A percentile compares a stretch with the other conserved stretches of the same genome.
Evolutionary conservation across 2,329 filamentous ascomycete species (phyloP).

Genomic region (Sordariomycetes sp.): DNA sequence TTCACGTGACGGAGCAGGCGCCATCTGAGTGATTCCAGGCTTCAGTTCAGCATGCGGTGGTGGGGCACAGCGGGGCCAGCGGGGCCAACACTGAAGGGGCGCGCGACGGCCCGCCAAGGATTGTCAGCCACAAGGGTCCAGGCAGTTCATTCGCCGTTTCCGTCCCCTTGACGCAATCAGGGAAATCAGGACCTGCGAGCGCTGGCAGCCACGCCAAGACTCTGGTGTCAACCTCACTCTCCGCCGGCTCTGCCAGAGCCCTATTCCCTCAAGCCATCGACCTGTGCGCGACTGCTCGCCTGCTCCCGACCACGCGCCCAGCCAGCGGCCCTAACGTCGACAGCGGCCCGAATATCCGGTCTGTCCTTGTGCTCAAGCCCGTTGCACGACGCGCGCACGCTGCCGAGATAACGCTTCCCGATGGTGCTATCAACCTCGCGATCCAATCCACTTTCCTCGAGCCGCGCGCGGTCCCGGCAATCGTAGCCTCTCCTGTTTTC

Average conservation of each 20-base stretch:
- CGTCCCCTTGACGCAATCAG: not conserved
- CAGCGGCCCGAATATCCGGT: not conserved
- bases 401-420: not conserved
- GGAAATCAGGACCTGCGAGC: not conserved
- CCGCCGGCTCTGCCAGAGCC: not conserved
- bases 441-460: not conserved
- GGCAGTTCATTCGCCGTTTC: not conserved
- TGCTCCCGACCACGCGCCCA: not conserved
- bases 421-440: slow-evolving; percentile 1
- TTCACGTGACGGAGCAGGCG: not conserved
- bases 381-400: not conserved
- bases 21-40: not conserved
- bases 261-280: not conserved
- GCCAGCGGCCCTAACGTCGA: not conserved
- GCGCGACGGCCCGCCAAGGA: not conserved
- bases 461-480: not conserved
- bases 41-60: too few relatives aligned
- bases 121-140: not conserved
- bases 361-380: not conserved
- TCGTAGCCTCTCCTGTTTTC: not conserved
- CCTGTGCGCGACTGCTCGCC: not conserved
- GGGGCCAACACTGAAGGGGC: too few relatives aligned
- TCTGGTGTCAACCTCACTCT: not conserved
- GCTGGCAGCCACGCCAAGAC: not conserved
- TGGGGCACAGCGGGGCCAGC: not conserved